Evolutionary conservation across 164 flowering plant species (phyloP), one percentile per base, ranked within the genome.

Genomic region (Annona cherimola): DNA sequence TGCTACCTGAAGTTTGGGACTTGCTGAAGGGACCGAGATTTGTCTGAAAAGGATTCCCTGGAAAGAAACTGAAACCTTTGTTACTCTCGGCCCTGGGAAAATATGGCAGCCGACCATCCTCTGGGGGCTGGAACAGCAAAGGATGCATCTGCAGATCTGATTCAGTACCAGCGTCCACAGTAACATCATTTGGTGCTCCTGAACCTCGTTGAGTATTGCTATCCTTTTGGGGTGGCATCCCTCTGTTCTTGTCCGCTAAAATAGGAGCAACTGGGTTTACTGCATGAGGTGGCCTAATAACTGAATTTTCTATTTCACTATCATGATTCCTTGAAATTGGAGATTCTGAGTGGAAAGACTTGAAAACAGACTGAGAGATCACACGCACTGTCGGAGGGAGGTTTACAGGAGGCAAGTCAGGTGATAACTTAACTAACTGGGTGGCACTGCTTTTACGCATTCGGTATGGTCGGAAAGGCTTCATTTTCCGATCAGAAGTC

Each of bases 381-480:
- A 95, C 80, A 66, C 94, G 93, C 69, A 91, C 99, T 76, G 96
- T 84, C 67, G 92, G 87, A 41, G 98, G 99, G 73, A 93, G 98
- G 81, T 92, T 91, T 62, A 95, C 91, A 41, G 97, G 97, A 71
- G 98, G 97, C 77, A 95, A 84, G 66, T 80, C 89, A 14, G 99
- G 99, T 66, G 98, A 94, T 81, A 95, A 85, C 82, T 85, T 90
- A 63, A 95, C 97, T 46, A 84, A 62, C 59, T 75, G 84, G 45
- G 81, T 57, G 74, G 64, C 79, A 55, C 79, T 82, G 35, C 73
- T 45, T 75, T 79, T 86, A 42, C 88, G 90, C 74, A 78, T 81
- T 66, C 92, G 84, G 71, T 88, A 83, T 63, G 91, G 89, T 64
- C 81, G 81, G 35, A 72, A 73, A 72, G 87, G 57, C 73, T 70